A percentile compares a stretch with the other conserved stretches of the same genome.
Conservation (phyloP, 768 basidiomycete genomes). For the Omphalotus guepiniiformis region DNA sequence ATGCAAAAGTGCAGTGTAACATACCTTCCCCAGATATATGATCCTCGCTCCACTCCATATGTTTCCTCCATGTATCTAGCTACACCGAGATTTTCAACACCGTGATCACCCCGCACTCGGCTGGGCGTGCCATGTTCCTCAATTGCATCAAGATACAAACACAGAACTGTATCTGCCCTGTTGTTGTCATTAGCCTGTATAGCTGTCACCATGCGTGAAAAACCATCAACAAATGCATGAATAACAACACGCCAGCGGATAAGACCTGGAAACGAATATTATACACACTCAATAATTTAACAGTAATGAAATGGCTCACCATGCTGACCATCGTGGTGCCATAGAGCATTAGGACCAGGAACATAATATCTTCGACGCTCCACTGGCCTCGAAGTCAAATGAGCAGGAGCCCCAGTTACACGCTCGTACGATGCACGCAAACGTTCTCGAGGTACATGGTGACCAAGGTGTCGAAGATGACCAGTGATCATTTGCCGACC, state of each 20-base stretch:
- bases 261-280: conserved; percentile 2
- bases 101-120: conserved; percentile 23
- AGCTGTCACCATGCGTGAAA: conserved; percentile 15
- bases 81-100: conserved; percentile 21
- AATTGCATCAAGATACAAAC: conserved; percentile 14
- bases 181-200: conserved; percentile 27
- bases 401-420: conserved; percentile 12
- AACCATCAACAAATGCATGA: conserved; percentile 14
- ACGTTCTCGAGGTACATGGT: conserved; percentile 10
- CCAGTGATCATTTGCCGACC: conserved; percentile 19
- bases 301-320: conserved; percentile 19
- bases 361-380: conserved; percentile 5
- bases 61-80: conserved; percentile 16
- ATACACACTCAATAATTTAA: neutral
- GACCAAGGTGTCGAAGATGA: conserved; percentile 11
- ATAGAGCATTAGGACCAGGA: too few species aligned
- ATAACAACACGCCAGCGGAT: conserved; percentile 11
- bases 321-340: conserved; percentile 17
- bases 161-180: conserved; percentile 21
- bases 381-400: conserved; percentile 19
- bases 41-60: conserved; percentile 13
- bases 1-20: conserved; percentile 1
- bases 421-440: conserved; percentile 13
- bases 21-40: conserved; percentile 24
- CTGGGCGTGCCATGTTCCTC: conserved; percentile 17